Percentiles rank a stretch among this genome's conserved stretches.
Conservation (phyloP, 768 basidiomycete genomes). For the Mrakia gelida region DNA sequence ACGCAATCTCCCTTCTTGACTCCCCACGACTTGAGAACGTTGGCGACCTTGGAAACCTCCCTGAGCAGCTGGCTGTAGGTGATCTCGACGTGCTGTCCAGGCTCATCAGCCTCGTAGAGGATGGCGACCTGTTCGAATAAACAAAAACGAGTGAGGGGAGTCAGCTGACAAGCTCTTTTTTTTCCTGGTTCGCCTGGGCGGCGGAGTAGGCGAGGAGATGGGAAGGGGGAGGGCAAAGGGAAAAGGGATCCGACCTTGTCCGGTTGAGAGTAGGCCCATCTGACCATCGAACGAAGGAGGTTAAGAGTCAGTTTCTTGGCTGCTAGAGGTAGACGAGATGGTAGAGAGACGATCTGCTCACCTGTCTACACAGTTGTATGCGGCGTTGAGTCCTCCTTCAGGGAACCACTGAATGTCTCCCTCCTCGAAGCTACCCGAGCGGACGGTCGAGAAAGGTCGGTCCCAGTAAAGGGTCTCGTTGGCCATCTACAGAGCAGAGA, state of each 20-base stretch:
- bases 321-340: too few relatives aligned
- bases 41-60: slow-evolving; percentile 83
- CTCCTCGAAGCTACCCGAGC: slow-evolving; percentile 71
- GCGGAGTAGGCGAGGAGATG: background rate
- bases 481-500: slow-evolving; percentile 49
- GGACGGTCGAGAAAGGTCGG: slow-evolving; percentile 79
- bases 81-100: slow-evolving; percentile 69
- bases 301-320: background rate
- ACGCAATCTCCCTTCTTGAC: slow-evolving; percentile 82
- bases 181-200: too few relatives aligned
- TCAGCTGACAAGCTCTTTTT: background rate
- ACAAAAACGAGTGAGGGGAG: background rate
- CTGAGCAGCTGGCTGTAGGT: slow-evolving; percentile 79
- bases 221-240: background rate
- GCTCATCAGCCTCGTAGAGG: slow-evolving; percentile 97
- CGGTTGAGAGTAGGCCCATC: slow-evolving; percentile 88
- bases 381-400: slow-evolving; percentile 83
- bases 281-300: background rate
- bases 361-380: slow-evolving; percentile 93
- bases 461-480: slow-evolving; percentile 78
- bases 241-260: slow-evolving; percentile 48
- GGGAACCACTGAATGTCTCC: slow-evolving; percentile 48
- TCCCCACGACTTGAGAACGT: slow-evolving; percentile 82
- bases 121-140: slow-evolving; percentile 65
- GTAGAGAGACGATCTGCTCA: background rate